These are phyloP conservation scores for Fraxinus ornus DNA, from an alignment of 305 asterid genomes.

Conservation along the genomic window DNA sequence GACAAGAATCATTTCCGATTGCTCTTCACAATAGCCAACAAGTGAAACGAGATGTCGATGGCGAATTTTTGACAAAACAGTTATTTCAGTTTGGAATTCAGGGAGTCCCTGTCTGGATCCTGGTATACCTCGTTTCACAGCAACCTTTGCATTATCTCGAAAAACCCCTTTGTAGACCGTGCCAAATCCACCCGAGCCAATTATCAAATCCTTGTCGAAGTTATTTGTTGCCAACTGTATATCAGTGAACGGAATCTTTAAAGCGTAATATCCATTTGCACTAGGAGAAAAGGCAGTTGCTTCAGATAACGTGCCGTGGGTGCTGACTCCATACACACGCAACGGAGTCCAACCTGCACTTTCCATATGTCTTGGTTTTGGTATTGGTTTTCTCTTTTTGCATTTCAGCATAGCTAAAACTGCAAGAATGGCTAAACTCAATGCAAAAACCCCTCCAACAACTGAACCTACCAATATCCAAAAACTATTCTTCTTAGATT, in stretches of 20 bases:
- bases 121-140: conserved; percentile 18
- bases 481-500: not conserved
- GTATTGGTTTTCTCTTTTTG: not conserved
- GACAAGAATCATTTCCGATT: conserved; percentile 19
- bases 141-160: conserved; percentile 10
- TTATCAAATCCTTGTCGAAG: conserved; percentile 15
- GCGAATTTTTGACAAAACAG: conserved; percentile 13
- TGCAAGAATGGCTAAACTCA: not conserved
- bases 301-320: not conserved
- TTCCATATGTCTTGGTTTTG: not conserved
- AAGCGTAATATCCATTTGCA: not conserved
- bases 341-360: conserved; percentile 17
- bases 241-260: conserved; percentile 12
- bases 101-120: conserved; percentile 20
- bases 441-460: not conserved
- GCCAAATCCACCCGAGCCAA: conserved; percentile 21
- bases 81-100: conserved; percentile 16
- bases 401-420: not conserved
- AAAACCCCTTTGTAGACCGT: conserved; percentile 9
- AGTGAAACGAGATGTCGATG: conserved; percentile 24
- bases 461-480: conserved; percentile 5
- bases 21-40: conserved; percentile 21
- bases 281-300: not conserved
- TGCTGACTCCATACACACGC: not conserved
- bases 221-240: conserved; percentile 12